These are phyloP conservation scores for Rhizopus arrhizus DNA, from an alignment of 371 early-diverging fungal species.

Conservation along the genomic window DNA sequence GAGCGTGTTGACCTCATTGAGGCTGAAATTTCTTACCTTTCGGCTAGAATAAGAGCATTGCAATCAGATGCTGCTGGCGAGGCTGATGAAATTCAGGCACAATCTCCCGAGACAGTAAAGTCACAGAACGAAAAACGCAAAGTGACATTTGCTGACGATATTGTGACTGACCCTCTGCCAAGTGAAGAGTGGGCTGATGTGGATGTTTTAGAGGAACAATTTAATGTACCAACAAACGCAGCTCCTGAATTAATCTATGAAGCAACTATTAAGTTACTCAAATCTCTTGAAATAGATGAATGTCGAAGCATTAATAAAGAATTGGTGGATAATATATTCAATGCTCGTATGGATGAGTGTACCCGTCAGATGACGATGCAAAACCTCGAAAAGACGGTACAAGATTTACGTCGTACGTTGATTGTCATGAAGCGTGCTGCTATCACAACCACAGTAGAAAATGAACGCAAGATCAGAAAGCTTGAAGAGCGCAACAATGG, in stretches of 20 bases:
- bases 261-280: constrained; percentile 65
- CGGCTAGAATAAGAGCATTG: constrained; percentile 69
- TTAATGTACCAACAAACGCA: constrained; percentile 54
- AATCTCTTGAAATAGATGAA: constrained; percentile 70
- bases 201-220: constrained; percentile 63
- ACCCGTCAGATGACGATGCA: constrained; percentile 64
- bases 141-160: constrained; percentile 55
- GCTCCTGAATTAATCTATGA: constrained; percentile 66
- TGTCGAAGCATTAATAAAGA: constrained; percentile 69
- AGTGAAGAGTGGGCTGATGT: constrained; percentile 53
- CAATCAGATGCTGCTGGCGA: constrained; percentile 75
- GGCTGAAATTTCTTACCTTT: constrained; percentile 78
- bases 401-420: constrained; percentile 73
- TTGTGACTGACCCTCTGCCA: constrained; percentile 37
- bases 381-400: constrained; percentile 70
- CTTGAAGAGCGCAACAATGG: constrained; percentile 49
- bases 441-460: constrained; percentile 74
- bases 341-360: constrained; percentile 64
- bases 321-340: constrained; percentile 79
- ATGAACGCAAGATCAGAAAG: constrained; percentile 76
- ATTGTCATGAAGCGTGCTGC: constrained; percentile 84
- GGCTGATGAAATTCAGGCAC: constrained; percentile 11
- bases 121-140: constrained; percentile 23
- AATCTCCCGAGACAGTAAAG: constrained; percentile 1
- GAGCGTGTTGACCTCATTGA: constrained; percentile 84